These are phyloP conservation scores for Sungouiozyma intestinalis DNA, from an alignment of 805 yeast genomes.

Conservation along the genomic window DNA sequence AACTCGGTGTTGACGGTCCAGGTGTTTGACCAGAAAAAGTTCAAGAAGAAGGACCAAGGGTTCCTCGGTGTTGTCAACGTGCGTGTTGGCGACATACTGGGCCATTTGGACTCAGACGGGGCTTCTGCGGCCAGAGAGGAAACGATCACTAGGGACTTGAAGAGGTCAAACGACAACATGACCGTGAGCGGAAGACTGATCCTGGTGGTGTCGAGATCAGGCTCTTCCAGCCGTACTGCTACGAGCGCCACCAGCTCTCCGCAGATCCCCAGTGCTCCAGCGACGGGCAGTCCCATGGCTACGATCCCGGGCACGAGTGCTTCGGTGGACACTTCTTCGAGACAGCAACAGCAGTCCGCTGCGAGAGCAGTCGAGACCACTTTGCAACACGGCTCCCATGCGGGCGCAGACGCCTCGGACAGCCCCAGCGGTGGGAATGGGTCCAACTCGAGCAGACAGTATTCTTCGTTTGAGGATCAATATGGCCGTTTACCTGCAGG, in stretches of 20 bases:
- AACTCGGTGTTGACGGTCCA: constrained; percentile 83
- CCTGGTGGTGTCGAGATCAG: constrained; percentile 45
- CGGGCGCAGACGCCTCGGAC: constrained; percentile 11
- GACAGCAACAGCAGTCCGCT: constrained; percentile 7
- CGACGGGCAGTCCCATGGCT: constrained; percentile 13
- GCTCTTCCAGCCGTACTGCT: constrained; percentile 24
- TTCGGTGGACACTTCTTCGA: constrained; percentile 4
- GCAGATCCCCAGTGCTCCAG: constrained; percentile 5
- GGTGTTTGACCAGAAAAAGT: constrained; percentile 93
- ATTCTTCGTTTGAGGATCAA: constrained; percentile 94
- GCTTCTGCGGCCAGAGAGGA: constrained; percentile 41
- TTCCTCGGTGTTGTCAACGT: constrained; percentile 93
- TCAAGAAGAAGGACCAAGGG: constrained; percentile 97
- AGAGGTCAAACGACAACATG: constrained; percentile 81
- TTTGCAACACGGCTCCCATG: constrained; percentile 17
- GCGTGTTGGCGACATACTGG: constrained; percentile 67
- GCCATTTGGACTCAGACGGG: constrained; percentile 47
- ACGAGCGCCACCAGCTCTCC: constrained; percentile 7
- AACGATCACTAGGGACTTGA: constrained; percentile 85
- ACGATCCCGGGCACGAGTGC: constrained; percentile 13
- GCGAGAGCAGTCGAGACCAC: constrained; percentile 26
- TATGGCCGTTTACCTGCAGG: constrained; percentile 95
- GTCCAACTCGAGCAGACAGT: constrained; percentile 39
- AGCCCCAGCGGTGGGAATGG: constrained; percentile 8
- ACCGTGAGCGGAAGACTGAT: constrained; percentile 91